Conservation (phyloP, 2,329 filamentous ascomycete species). For the Penicillium polonicum region DNA sequence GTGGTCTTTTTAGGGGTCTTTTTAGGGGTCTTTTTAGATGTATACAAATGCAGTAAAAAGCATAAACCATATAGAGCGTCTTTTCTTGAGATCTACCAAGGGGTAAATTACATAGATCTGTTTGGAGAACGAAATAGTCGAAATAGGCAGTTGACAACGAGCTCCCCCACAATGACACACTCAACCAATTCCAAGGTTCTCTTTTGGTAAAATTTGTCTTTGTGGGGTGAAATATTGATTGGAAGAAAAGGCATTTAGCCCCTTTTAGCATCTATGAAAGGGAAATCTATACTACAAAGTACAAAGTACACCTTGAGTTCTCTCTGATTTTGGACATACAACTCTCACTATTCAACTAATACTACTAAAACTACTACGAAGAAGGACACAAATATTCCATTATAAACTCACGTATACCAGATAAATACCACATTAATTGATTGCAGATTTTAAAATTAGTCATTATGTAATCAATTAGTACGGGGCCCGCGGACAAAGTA, state of each 20-base stretch:
- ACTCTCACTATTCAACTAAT: neutral
- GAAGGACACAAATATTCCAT: neutral
- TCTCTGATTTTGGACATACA: neutral
- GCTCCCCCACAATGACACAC: neutral
- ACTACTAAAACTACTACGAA: neutral
- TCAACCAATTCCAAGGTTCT: neutral
- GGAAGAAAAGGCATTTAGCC: neutral
- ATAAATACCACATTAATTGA: too few species aligned
- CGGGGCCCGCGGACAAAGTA: slow-evolving; percentile 6
- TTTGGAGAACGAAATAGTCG: neutral
- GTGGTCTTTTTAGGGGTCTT: too few species aligned
- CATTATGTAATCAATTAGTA: slow-evolving; percentile 9
- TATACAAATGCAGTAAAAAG: neutral
- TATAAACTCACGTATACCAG: neutral
- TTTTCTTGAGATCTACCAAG: neutral
- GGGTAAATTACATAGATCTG: neutral
- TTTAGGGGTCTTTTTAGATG: neutral
- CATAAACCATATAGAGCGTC: neutral
- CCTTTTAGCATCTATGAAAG: neutral
- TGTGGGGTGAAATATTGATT: neutral
- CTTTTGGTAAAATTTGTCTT: neutral
- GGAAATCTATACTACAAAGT: neutral
- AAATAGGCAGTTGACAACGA: slow-evolving; percentile 7
- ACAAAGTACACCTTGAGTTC: too few species aligned
- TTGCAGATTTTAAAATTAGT: neutral